These are phyloP conservation scores for Lyophyllum shimeji DNA, from an alignment of 768 basidiomycete genomes.

Conservation along the genomic window DNA sequence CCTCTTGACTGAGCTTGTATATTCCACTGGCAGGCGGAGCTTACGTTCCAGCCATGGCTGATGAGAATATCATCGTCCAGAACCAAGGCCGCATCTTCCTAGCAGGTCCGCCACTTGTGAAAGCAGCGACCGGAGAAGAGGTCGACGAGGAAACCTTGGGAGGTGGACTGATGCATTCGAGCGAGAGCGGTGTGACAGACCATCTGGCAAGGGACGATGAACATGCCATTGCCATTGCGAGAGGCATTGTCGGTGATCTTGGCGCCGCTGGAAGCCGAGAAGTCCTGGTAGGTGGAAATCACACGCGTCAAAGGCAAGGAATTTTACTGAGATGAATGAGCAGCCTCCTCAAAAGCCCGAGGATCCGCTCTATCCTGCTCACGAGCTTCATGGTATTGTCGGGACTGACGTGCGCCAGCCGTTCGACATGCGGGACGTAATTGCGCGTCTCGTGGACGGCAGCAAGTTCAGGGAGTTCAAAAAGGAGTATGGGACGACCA, in stretches of 20 bases:
- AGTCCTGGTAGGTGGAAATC: constrained; percentile 41
- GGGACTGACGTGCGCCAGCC: constrained; percentile 86
- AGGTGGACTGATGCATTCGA: constrained; percentile 88
- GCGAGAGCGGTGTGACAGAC: constrained; percentile 89
- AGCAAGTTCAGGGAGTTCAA: constrained; percentile 94
- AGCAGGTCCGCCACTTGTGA: constrained; percentile 92
- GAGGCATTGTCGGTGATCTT: constrained; percentile 76
- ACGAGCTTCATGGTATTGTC: constrained; percentile 88
- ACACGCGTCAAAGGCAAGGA: neutral
- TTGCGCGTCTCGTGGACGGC: constrained; percentile 89
- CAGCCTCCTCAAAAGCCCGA: constrained; percentile 65
- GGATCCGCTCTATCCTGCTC: constrained; percentile 74
- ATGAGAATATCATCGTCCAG: constrained; percentile 88
- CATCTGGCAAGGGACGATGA: constrained; percentile 84
- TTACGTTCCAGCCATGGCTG: constrained; percentile 95
- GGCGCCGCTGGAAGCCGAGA: constrained; percentile 58
- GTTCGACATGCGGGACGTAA: constrained; percentile 94
- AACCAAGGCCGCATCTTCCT: constrained; percentile 94
- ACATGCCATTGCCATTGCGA: constrained; percentile 78
- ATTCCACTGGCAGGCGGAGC: constrained; percentile 61
- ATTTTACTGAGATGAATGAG: constrained; percentile 1
- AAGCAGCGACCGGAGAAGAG: constrained; percentile 91
- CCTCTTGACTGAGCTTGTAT: constrained; percentile 6
- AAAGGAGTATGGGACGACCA: constrained; percentile 89
- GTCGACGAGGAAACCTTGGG: constrained; percentile 93